phyloP scores from a whole-genome alignment of 176 grass and related monocot species.

The Rhynchospora pubera region DNA sequence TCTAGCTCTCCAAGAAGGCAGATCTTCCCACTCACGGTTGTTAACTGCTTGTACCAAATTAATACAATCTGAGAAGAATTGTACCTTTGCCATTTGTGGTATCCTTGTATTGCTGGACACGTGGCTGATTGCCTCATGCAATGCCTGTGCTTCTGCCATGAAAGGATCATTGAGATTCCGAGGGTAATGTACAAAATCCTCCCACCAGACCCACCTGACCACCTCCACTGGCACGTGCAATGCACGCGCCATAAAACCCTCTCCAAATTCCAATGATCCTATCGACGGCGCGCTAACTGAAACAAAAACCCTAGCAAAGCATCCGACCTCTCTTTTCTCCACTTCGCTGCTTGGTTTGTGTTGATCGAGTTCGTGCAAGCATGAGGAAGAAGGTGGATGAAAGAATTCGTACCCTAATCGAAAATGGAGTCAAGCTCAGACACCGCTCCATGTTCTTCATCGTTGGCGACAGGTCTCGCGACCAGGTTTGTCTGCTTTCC shows the following conservation, averaged over 20 bases:
- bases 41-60: no score
- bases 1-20: no score
- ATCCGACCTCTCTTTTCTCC: background rate
- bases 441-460: constrained; percentile 92
- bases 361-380: background rate
- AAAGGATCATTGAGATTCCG: no score
- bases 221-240: background rate
- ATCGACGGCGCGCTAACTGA: background rate
- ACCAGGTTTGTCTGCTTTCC: constrained; percentile 42
- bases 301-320: constrained; percentile 18
- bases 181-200: no score
- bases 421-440: constrained; percentile 66
- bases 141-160: no score
- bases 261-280: background rate
- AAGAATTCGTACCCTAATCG: constrained; percentile 76
- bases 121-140: no score
- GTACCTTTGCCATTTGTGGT: no score
- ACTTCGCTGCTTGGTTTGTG: background rate
- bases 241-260: background rate
- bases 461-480: constrained; percentile 86
- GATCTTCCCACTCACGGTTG: no score
- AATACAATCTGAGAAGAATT: no score
- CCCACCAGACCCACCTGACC: no score
- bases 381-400: constrained; percentile 99
- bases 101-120: no score